A percentile compares a stretch with the other conserved stretches of the same genome.
Evolutionary conservation across 1,139 yeast genomes (phyloP).

Genomic region (Schwanniomyces etchellsii): DNA sequence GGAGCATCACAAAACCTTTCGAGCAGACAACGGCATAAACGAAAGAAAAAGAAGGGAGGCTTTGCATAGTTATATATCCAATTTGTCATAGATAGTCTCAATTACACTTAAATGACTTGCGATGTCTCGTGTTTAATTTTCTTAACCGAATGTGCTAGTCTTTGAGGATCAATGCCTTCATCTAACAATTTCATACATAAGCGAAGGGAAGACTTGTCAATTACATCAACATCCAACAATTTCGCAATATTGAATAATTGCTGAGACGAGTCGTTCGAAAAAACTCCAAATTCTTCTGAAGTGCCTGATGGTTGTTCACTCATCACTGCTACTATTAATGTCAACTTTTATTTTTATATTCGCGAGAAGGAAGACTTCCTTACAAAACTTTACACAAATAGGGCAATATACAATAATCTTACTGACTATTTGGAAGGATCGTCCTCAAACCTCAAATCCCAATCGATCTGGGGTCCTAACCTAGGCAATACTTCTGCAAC

Average conservation of each 20-base stretch:
- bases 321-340: too few species aligned
- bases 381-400: too few species aligned
- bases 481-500: slow-evolving; percentile 91
- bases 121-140: slow-evolving; percentile 23
- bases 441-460: slow-evolving; percentile 89
- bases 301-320: neutral
- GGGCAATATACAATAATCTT: too few species aligned
- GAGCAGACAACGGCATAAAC: slow-evolving; percentile 9
- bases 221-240: slow-evolving; percentile 17
- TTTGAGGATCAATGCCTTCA: slow-evolving; percentile 32
- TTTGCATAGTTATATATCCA: slow-evolving; percentile 14
- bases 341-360: too few species aligned
- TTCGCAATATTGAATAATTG: slow-evolving; percentile 22
- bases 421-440: slow-evolving; percentile 36
- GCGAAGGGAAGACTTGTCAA: slow-evolving; percentile 27
- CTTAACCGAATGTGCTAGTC: slow-evolving; percentile 22
- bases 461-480: slow-evolving; percentile 84
- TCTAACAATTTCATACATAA: slow-evolving; percentile 33
- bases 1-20: neutral
- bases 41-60: slow-evolving; percentile 25
- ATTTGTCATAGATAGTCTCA: neutral
- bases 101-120: slow-evolving; percentile 1
- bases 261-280: slow-evolving; percentile 8
- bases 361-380: too few species aligned
- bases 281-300: neutral